Evolutionary conservation across 768 basidiomycete species (phyloP).

Genomic region (Lentinula detonsa): DNA sequence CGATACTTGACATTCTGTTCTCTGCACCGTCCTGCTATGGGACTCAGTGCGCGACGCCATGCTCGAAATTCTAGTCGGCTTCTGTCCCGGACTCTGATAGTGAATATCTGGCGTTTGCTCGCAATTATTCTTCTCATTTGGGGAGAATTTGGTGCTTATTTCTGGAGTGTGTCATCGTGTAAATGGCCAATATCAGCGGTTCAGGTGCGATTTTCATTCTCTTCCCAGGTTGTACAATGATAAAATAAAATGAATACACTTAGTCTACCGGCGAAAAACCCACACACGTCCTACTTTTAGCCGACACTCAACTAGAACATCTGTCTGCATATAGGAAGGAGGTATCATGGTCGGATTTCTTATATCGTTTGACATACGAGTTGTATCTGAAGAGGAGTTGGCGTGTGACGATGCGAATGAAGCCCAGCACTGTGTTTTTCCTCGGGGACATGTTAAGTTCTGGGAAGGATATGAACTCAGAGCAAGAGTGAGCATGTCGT

Average conservation of each 20-base stretch:
- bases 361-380: slow-evolving; percentile 44
- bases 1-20: background rate
- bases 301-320: slow-evolving; percentile 61
- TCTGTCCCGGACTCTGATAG: slow-evolving; percentile 22
- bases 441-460: slow-evolving; percentile 73
- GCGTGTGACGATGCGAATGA: slow-evolving; percentile 52
- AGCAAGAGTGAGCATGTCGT: slow-evolving; percentile 31
- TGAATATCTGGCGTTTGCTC: slow-evolving; percentile 39
- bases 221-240: slow-evolving; percentile 6
- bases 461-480: slow-evolving; percentile 47
- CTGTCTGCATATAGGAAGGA: slow-evolving; percentile 29
- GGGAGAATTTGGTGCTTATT: slow-evolving; percentile 59
- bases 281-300: slow-evolving; percentile 59
- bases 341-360: slow-evolving; percentile 33
- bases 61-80: slow-evolving; percentile 8
- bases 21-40: background rate
- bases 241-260: slow-evolving; percentile 5
- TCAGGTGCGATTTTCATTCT: slow-evolving; percentile 20
- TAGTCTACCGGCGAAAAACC: slow-evolving; percentile 14
- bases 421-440: slow-evolving; percentile 64
- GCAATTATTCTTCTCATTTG: slow-evolving; percentile 58
- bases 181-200: slow-evolving; percentile 45
- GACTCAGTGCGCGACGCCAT: slow-evolving; percentile 2
- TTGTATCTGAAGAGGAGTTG: slow-evolving; percentile 65
- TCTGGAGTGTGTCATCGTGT: slow-evolving; percentile 52